These are phyloP conservation scores for Fusarium sp. DNA, from an alignment of 2,329 filamentous ascomycete species.

Conservation along the genomic window DNA sequence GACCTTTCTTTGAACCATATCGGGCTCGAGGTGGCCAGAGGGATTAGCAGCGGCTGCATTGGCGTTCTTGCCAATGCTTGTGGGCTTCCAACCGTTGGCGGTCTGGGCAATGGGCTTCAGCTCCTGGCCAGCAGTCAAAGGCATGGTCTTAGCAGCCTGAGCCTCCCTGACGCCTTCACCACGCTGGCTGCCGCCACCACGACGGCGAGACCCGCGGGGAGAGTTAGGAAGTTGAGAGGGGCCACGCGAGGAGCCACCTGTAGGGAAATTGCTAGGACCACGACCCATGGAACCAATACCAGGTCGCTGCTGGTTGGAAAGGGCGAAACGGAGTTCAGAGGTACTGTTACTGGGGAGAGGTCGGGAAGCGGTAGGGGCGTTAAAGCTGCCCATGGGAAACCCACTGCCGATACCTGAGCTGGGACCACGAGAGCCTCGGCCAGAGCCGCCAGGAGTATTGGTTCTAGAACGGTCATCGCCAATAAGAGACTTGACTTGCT, in stretches of 20 bases:
- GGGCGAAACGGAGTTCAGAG: constrained; percentile 79
- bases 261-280: constrained; percentile 68
- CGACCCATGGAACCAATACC: constrained; percentile 55
- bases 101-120: constrained; percentile 82
- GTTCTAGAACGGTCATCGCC: constrained; percentile 73
- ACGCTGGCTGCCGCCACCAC: constrained; percentile 65
- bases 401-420: constrained; percentile 48
- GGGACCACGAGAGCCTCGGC: constrained; percentile 25
- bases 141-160: constrained; percentile 87
- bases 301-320: constrained; percentile 58
- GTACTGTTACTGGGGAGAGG: constrained; percentile 81
- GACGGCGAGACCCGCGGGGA: constrained; percentile 71
- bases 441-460: constrained; percentile 35
- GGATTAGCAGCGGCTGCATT: constrained; percentile 56
- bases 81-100: constrained; percentile 89
- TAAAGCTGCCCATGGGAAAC: constrained; percentile 80
- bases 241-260: constrained; percentile 67
- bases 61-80: constrained; percentile 66
- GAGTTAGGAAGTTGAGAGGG: constrained; percentile 47
- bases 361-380: constrained; percentile 57
- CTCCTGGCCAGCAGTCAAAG: constrained; percentile 84
- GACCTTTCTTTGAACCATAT: constrained; percentile 97
- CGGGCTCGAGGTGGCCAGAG: constrained; percentile 79
- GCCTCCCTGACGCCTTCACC: constrained; percentile 70
- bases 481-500: constrained; percentile 86